Conservation (phyloP, 2,329 filamentous ascomycete species). For the Aspergillus japonicus region DNA sequence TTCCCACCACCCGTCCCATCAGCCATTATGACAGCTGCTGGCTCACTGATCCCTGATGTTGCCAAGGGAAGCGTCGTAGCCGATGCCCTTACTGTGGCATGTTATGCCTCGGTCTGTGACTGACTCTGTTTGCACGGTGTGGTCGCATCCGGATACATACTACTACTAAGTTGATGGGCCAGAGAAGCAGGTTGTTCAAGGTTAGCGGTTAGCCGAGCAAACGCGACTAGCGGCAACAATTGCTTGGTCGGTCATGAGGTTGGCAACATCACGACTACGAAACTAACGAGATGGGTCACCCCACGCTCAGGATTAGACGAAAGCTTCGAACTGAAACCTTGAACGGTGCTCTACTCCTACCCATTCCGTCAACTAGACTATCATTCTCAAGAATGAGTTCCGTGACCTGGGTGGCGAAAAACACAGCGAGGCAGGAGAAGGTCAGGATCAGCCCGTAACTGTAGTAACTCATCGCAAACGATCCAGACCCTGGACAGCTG, state of each 20-base stretch:
- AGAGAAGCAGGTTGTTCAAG: background rate
- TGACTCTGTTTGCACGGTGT: background rate
- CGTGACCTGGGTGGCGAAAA: background rate
- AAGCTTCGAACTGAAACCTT: background rate
- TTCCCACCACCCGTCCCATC: background rate
- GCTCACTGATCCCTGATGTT: background rate
- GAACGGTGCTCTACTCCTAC: too few relatives aligned
- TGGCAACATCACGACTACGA: background rate
- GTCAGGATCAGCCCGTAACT: background rate
- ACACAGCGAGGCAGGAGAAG: background rate
- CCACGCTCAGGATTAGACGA: background rate
- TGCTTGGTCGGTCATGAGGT: background rate
- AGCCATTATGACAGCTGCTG: background rate
- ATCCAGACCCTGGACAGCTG: background rate
- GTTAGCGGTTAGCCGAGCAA: background rate
- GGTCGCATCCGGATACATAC: background rate
- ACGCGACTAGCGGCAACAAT: background rate
- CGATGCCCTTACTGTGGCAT: background rate
- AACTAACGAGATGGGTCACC: background rate
- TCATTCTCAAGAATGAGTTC: background rate
- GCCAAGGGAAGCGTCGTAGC: background rate
- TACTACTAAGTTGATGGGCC: too few relatives aligned
- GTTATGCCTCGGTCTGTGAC: background rate
- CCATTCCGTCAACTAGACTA: background rate
- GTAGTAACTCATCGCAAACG: background rate